Evolutionary conservation across 352 stramenopile genomes (phyloP), one percentile per base, ranked within the genome.

Genomic region (Phytophthora pluvialis): DNA sequence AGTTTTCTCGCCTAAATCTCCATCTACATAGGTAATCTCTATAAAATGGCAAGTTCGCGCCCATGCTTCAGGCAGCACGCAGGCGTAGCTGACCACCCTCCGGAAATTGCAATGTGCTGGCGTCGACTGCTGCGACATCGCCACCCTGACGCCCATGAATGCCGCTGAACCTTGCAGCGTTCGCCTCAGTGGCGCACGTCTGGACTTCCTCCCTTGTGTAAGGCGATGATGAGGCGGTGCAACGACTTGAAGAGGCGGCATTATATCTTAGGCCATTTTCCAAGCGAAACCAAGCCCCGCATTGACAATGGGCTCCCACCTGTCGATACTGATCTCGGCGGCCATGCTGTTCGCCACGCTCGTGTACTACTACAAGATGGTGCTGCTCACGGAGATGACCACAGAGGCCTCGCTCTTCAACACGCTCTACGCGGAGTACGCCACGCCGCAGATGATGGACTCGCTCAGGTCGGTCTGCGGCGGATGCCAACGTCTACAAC

Each of bases 311-410:
- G 65, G 67, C 43, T 62, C 64, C 21, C 47, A 82, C 35, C 64
- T 82, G 50, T 88, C 81, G 78, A 60, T 91, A 35, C 44, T 78
- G 36, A 73, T 91, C 52, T 81, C 78, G 52, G 52, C 72, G 18
- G 77, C 67, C 56, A 91, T 78, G 80, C 73, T 91, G 53, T 57
- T 82, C 26, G 64, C 70, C 16, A 91, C 78, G 49, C 64, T 88
- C 31, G 67, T 87, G 35, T 91, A 91, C 64, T 89, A 86, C 72
- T 89, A 89, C 73, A 80, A 75, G 55, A 89, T 88, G 75, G 80
- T 91, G 39, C 64, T 89, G 49, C 82, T 91, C 39, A 88, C 81
- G 11, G 80, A 91, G 73, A 79, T 88, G 58, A 89, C 78, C 49
- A 82, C 81, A 6, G 82, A 91, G 57, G 78, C 80, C 25, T 79